A percentile compares a stretch with the other conserved stretches of the same genome.
phyloP scores from a whole-genome alignment of 768 basidiomycete species.

The Lentinula boryana region DNA sequence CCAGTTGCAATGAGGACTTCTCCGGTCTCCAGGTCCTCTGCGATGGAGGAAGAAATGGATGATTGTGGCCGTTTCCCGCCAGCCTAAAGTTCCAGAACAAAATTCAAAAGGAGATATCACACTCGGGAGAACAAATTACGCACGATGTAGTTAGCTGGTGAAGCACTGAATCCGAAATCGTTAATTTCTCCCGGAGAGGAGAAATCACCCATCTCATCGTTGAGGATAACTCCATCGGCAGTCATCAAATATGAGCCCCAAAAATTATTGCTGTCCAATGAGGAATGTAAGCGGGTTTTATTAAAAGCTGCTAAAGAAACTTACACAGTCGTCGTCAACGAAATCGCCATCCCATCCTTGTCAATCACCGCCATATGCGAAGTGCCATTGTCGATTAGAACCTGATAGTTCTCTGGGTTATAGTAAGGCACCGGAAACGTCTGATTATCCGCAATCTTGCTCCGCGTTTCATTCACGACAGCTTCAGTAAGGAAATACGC shows the following conservation, averaged over 20 bases:
- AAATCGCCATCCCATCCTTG: constrained; percentile 19
- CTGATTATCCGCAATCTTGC: constrained; percentile 19
- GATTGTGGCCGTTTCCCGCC: constrained; percentile 28
- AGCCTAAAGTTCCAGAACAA: neutral
- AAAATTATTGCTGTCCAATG: constrained; percentile 11
- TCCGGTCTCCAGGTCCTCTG: constrained; percentile 26
- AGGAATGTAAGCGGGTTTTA: neutral
- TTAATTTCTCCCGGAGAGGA: constrained; percentile 18
- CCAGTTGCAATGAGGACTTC: constrained; percentile 30
- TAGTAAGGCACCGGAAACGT: constrained; percentile 24
- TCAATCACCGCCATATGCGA: constrained; percentile 30
- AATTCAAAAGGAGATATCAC: neutral
- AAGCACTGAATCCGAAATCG: constrained; percentile 30
- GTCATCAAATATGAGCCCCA: constrained; percentile 23
- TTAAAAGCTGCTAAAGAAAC: neutral
- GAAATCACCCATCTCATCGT: constrained; percentile 25
- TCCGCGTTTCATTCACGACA: constrained; percentile 18
- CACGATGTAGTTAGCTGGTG: constrained; percentile 27
- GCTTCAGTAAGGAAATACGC: constrained; percentile 19
- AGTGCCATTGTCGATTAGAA: constrained; percentile 27
- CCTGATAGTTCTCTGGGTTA: constrained; percentile 22
- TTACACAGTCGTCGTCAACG: constrained; percentile 19
- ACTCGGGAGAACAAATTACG: constrained; percentile 3
- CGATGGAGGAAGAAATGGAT: constrained; percentile 25
- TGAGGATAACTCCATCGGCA: constrained; percentile 16